Evolutionary conservation across 108 stramenopile species (phyloP).

Genomic region (Pseudonitzschia pungens): DNA sequence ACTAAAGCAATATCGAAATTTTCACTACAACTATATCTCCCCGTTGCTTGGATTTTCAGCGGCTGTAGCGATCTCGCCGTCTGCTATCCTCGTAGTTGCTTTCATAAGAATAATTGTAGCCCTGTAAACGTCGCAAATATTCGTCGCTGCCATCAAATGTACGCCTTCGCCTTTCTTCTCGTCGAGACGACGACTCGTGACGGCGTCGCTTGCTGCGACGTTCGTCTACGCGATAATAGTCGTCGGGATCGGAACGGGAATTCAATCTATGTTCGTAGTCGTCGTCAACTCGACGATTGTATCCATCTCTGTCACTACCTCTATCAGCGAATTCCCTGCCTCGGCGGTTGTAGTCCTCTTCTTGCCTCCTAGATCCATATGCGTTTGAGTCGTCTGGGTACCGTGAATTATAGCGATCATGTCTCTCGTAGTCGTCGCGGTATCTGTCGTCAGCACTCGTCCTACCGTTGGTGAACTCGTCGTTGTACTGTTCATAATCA

Average conservation of each 20-base stretch:
- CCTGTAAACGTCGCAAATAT: slow-evolving; percentile 11
- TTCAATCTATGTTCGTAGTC: background rate
- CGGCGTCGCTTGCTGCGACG: slow-evolving; percentile 3
- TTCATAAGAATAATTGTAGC: slow-evolving; percentile 2
- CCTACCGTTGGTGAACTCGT: background rate
- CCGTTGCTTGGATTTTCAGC: background rate
- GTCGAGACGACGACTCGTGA: background rate
- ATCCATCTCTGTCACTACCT: background rate
- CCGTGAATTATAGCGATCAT: background rate
- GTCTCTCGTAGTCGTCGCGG: background rate
- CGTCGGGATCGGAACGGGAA: background rate
- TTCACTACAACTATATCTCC: background rate
- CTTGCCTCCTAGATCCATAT: slow-evolving; percentile 2
- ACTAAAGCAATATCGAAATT: too few species aligned
- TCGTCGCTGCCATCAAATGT: slow-evolving; percentile 10
- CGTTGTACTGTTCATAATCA: slow-evolving; percentile 1
- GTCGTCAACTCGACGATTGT: background rate
- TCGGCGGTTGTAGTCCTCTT: background rate
- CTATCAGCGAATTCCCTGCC: background rate
- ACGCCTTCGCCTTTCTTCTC: slow-evolving; percentile 7
- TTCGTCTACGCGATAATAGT: background rate
- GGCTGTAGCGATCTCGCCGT: background rate
- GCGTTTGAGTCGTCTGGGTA: background rate
- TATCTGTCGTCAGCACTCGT: background rate
- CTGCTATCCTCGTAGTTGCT: background rate